Base-by-base conservation (phyloP, 495 filamentous ascomycete genomes). In the Penicillium manginii region DNA sequence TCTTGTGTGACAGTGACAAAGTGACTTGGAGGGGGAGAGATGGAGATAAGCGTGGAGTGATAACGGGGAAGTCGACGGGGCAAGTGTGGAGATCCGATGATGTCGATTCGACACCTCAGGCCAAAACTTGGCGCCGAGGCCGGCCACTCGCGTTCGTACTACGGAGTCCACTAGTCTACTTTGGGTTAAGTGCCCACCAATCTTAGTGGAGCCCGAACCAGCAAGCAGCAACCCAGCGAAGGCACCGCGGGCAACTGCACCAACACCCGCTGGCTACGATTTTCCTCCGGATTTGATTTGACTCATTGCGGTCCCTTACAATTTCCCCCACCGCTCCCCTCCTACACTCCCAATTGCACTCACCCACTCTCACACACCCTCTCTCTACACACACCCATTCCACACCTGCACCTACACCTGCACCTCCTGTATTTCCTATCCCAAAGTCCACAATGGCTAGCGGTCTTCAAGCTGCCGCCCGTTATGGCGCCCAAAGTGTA, bases 401-500 rank as follows among this genome's bases (percentile, higher is more conserved):
- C 26, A 50, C 47, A 40, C 42, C 37, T 18, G 15, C 23, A 26
- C 35, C n/a, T 8, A 3, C 15, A 46, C 14, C 19, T 18, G 26
- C 11, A 21, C 51, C 48, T 50, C 32, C 40, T 29, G 51, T 46
- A 40, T 56, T 29, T 29, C 33, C 39, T 39, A 48, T 45, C 52
- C 33, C 50, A 23, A 42, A 58, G 54, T 51, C 57, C 52, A 75
- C 54, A 63, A 72, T 76, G 72, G 62, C 62, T 65, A 75, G 69
- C 59, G 57, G 67, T 65, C 59, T 75, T 43, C 88, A 70, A 86
- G 79, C 65, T 86, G 81, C 47, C 74, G 74, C 54, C 84, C 88
- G 69, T 83, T 64, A 68, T 58, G 69, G 69, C 59, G 54, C 64
- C 52, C 67, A 70, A 66, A 70, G 62, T 64, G 64, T 70, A 66